Evolutionary conservation across 2,329 filamentous ascomycete genomes (phyloP).

Genomic region (Fusarium dimerum): DNA sequence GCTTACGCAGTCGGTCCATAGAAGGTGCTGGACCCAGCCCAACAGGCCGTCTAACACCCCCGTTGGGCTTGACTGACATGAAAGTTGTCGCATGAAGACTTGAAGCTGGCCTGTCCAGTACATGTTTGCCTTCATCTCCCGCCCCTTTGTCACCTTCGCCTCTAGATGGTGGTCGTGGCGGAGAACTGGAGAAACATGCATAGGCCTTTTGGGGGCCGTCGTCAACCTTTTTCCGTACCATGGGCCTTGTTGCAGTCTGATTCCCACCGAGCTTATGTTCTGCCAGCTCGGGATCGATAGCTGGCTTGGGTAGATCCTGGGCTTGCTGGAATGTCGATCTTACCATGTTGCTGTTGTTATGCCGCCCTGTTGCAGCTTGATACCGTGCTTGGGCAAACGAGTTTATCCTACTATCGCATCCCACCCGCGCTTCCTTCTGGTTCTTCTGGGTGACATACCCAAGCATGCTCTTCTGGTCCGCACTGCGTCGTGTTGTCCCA

Average conservation of each 20-base stretch:
- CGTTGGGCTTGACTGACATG: slow-evolving; percentile 37
- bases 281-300: slow-evolving; percentile 33
- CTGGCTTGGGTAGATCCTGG: slow-evolving; percentile 13
- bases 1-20: slow-evolving; percentile 53
- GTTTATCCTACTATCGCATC: slow-evolving; percentile 14
- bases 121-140: slow-evolving; percentile 27
- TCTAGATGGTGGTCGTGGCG: slow-evolving; percentile 35
- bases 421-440: slow-evolving; percentile 12
- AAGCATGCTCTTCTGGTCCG: slow-evolving; percentile 45
- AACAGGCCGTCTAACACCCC: slow-evolving; percentile 45
- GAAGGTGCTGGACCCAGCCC: slow-evolving; percentile 48
- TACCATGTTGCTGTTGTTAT: slow-evolving; percentile 12
- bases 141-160: slow-evolving; percentile 24
- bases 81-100: slow-evolving; percentile 57
- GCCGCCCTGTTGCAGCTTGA: slow-evolving; percentile 26
- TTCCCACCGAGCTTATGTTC: slow-evolving; percentile 45
- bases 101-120: slow-evolving; percentile 37
- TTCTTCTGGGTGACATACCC: slow-evolving; percentile 38
- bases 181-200: slow-evolving; percentile 60
- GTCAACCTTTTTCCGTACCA: slow-evolving; percentile 24
- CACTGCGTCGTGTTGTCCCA: slow-evolving; percentile 34
- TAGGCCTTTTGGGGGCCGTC: slow-evolving; percentile 46
- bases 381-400: slow-evolving; percentile 27
- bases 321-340: slow-evolving; percentile 2
- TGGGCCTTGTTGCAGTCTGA: slow-evolving; percentile 38